These are phyloP conservation scores for Cladosporium sp. DNA, from an alignment of 2,329 filamentous ascomycete species.

Conservation along the genomic window DNA sequence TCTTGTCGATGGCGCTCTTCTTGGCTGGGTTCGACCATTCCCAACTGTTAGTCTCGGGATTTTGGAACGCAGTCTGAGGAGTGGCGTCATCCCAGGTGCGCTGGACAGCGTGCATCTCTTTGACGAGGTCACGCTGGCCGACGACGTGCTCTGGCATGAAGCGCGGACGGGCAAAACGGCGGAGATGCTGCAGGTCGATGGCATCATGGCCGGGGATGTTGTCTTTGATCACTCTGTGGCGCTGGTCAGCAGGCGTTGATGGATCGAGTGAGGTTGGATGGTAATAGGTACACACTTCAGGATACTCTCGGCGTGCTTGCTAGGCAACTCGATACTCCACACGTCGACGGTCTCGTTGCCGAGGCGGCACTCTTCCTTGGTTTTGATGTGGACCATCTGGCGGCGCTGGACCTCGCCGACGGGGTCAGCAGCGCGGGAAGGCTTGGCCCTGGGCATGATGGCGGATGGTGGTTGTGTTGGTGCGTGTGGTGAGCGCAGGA, in stretches of 20 bases:
- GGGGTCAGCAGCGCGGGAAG: slow-evolving; percentile 4
- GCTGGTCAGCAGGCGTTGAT: slow-evolving; percentile 23
- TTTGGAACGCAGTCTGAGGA: slow-evolving; percentile 28
- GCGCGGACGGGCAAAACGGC: slow-evolving; percentile 65
- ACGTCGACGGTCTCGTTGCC: slow-evolving; percentile 53
- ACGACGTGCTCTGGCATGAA: slow-evolving; percentile 32
- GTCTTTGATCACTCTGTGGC: slow-evolving; percentile 42
- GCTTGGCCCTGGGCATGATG: slow-evolving; percentile 16
- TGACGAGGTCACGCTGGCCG: slow-evolving; percentile 28
- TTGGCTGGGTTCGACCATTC: slow-evolving; percentile 57
- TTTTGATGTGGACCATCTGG: slow-evolving; percentile 41
- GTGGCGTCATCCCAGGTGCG: slow-evolving; percentile 29
- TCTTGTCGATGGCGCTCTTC: slow-evolving; percentile 46
- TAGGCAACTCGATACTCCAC: slow-evolving; percentile 68
- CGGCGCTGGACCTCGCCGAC: slow-evolving; percentile 17
- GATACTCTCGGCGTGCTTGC: slow-evolving; percentile 66
- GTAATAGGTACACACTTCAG: slow-evolving; percentile 57
- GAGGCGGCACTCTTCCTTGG: slow-evolving; percentile 48
- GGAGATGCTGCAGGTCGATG: slow-evolving; percentile 56
- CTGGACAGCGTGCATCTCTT: slow-evolving; percentile 31
- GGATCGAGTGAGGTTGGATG: background rate
- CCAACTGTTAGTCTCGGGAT: slow-evolving; percentile 36
- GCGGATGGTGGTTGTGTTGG: slow-evolving; percentile 18
- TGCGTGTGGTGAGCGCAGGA: slow-evolving; percentile 16
- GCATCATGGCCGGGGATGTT: slow-evolving; percentile 41